These are phyloP conservation scores for Populus tomentosa DNA, from an alignment of 441 rosid genomes.

Conservation along the genomic window DNA sequence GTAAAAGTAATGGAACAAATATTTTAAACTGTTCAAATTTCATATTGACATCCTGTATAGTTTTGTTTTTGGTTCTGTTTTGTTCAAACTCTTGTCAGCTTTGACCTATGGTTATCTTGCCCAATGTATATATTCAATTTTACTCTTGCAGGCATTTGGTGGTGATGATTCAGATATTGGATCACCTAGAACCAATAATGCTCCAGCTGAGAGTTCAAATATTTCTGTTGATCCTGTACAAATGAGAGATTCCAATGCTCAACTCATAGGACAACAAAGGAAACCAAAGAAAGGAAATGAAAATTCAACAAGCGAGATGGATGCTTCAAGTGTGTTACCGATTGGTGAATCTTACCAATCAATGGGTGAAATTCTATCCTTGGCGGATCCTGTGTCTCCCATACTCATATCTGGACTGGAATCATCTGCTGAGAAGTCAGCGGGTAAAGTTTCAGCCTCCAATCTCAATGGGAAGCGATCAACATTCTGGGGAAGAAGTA, in stretches of 20 bases:
- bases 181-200: slow-evolving; percentile 51
- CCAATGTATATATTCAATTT: slow-evolving; percentile 10
- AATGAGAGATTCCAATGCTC: slow-evolving; percentile 42
- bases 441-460: slow-evolving; percentile 56
- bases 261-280: slow-evolving; percentile 47
- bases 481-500: slow-evolving; percentile 89
- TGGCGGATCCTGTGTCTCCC: slow-evolving; percentile 55
- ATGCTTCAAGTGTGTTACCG: slow-evolving; percentile 41
- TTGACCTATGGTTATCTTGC: neutral
- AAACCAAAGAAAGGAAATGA: slow-evolving; percentile 54
- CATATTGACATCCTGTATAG: neutral
- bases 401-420: slow-evolving; percentile 54
- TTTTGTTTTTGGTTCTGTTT: neutral
- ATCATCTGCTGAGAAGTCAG: slow-evolving; percentile 60
- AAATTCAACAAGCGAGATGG: slow-evolving; percentile 38
- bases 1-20: neutral
- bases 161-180: slow-evolving; percentile 82
- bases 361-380: slow-evolving; percentile 69
- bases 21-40: neutral
- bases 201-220: slow-evolving; percentile 43
- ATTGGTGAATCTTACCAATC: slow-evolving; percentile 60
- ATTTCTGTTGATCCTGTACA: slow-evolving; percentile 41
- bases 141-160: slow-evolving; percentile 64
- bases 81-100: neutral
- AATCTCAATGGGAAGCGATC: slow-evolving; percentile 59